Evolutionary conservation across 208 protist species (phyloP), one percentile per base, ranked within the genome.

Genomic region (Zelonia costaricensis): DNA sequence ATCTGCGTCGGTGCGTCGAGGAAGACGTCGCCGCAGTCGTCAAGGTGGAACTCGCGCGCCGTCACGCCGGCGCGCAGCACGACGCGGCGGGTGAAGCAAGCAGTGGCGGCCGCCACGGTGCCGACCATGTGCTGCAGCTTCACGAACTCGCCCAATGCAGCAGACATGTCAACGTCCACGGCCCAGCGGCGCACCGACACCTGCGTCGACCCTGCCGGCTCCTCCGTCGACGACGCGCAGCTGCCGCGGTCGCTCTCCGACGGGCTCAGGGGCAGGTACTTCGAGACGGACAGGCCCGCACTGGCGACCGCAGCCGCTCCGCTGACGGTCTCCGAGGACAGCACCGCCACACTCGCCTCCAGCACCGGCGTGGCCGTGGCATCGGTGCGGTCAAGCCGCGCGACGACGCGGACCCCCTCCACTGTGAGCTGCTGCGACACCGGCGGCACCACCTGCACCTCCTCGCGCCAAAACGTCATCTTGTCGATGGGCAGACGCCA

Each of bases 1-100:
- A 92, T 23, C 45, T 81, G 62, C 22, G 38, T 64, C 6, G 67
- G 59, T 1, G 46, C 53, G 36, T 88, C 68, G 60, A 92, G 71
- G 31, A 84, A 84, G 16, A 77, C 38, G 25, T 76, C 54, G 8
- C 80, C 83, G 15, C 58, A 65, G 16, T 72, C 28, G 48, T 78
- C 67, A 13, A 93, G 43, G 43, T 84, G 51, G 38, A 84, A 80
- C 10, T 53, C 25, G 23, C 59, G 23, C 46, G 44, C 42, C 5
- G 45, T 0, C 44, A 38, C 7, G 15, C 55, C 48, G 10, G 55
- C 31, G 23, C 39, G 25, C n/a, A 76, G 13, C 13, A 59, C 67
- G 35, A 73, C 35, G 27, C 56, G 43, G 25, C 39, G 47, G 22
- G 36, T 59, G 60, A 80, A 49, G 44, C 44, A 58, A 27, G 25